Evolutionary conservation across 208 protist genomes (phyloP).

Genomic region (Acanthamoeba lenticulata): DNA sequence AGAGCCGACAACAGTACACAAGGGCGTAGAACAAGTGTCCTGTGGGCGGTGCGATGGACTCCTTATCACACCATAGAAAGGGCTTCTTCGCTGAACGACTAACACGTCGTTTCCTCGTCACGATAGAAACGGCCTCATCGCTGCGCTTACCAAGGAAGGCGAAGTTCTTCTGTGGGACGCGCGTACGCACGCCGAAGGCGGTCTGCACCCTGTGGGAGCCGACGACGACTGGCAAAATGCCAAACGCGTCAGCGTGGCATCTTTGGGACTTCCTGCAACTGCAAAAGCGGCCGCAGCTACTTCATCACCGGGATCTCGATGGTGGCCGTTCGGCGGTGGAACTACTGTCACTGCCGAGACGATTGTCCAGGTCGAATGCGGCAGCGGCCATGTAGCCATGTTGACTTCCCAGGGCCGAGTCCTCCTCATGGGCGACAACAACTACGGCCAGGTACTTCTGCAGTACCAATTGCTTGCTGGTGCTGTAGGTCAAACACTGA

Average conservation of each 20-base stretch:
- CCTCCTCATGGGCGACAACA: neutral
- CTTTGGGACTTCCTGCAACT: neutral
- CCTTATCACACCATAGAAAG: neutral
- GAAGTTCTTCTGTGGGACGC: constrained; percentile 1
- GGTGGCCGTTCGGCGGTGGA: neutral
- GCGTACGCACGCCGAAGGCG: neutral
- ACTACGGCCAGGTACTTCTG: constrained; percentile 1
- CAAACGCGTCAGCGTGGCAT: neutral
- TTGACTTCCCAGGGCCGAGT: neutral
- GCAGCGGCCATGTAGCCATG: constrained; percentile 6
- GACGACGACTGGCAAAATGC: neutral
- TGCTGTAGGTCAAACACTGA: neutral
- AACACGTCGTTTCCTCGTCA: neutral
- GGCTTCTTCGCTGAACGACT: too few relatives aligned
- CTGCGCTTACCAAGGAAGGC: neutral
- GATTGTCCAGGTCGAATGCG: neutral
- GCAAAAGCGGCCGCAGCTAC: neutral
- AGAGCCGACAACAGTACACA: neutral
- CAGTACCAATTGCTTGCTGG: neutral
- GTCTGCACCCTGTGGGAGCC: neutral
- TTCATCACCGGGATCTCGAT: neutral
- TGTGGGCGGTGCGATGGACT: neutral
- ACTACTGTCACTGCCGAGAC: neutral
- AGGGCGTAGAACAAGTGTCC: neutral
- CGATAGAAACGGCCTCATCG: constrained; percentile 9